Base-by-base conservation (phyloP, 192 early-diverging fungal species). In the Umbelopsis sp. region DNA sequence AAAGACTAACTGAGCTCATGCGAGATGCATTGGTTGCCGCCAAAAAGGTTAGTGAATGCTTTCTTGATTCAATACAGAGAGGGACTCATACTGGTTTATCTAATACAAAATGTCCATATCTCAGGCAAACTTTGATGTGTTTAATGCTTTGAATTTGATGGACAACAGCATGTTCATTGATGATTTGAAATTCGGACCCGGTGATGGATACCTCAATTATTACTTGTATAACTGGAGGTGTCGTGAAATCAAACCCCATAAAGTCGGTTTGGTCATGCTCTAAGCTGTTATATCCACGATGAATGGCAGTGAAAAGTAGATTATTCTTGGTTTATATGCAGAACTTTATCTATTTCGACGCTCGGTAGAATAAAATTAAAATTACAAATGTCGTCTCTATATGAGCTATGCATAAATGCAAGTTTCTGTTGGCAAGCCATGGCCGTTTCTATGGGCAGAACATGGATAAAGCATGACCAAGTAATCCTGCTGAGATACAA, bases 201-300 rank as follows among this genome's bases (percentile, higher is more conserved):
- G 98, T 48, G 96, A 99, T 71, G 98, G 98, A 1, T 87, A 88
- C 76, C 81, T 99, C 68, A 91, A 97, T 77, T 99, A 93, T 82
- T 99, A 99, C 78, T 78, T 99, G 69, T 99, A 94, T 84, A 99
- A 99, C 84, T 99, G 95, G 87, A 82, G 84, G 64, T 94, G 92
- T 64, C 86, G 86, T 55, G 81, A 85, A 12, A 76, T 97, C 33
- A 76, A 84, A 15, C 72, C 85, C 11, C 78, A 82, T 16, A 89
- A 95, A 76, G 78, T 97, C 30, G 97, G 93, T 20, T 78, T 98
- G 72, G 95, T 99, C 23, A 90, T 99, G 91, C 83, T 97, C 47
- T 99, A 80, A 50, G 18, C 15, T 35, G 18, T 49, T 49, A 21
- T 61, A 16, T 10, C 20, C 23, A 33, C 23, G 53, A 30, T 18